Base-by-base conservation (phyloP, 805 yeast genomes). In the Starmerella etchellsii region DNA sequence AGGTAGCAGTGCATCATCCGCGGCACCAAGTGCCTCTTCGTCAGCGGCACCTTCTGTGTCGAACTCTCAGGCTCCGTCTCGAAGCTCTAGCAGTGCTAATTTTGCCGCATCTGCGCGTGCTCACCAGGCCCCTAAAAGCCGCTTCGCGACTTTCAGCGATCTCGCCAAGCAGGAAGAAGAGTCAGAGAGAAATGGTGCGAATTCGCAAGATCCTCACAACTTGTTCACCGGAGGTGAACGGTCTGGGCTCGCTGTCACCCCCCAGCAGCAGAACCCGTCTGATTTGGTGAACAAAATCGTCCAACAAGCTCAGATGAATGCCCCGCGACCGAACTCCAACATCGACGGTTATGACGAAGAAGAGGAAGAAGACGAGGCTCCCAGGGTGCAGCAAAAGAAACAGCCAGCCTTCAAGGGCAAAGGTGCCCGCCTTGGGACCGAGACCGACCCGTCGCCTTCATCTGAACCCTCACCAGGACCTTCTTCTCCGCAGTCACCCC, bases 181-280 rank as follows among this genome's bases (percentile, higher is more conserved):
- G 22, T 29, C 27, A 7, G 24, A 20, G 25, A 27, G 28, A 16
- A 48, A 15, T 43, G 47, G n/a, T 19, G 23, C 21, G 14, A 8
- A 27, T 8, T 34, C 45, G 4, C 42, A 58, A 26, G 61, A 57
- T 27, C 64, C 62, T 19, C 66, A 68, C 46, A 52, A 69, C 58
- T 53, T 62, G 53, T 58, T 73, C 58, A 69, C 76, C 3, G 78
- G 78, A 13, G 78, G 78, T 40, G 87, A 80, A 54, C 78, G 78
- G 58, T 74, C 82, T 3, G 87, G 73, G 3, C 64, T 80, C 51
- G 81, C 80, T 42, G 91, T 80, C 14, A 84, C 80, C 54, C 77
- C 78, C 54, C 40, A 25, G 23, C 39, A 28, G 37, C 25, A 23
- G 10, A 23, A 23, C 25, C 10, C 25, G 10, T 23, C 25, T 7